phyloP scores from a whole-genome alignment of 1,284 basidiomycete species.

The Microbotryum lychnidis-dioicae region DNA sequence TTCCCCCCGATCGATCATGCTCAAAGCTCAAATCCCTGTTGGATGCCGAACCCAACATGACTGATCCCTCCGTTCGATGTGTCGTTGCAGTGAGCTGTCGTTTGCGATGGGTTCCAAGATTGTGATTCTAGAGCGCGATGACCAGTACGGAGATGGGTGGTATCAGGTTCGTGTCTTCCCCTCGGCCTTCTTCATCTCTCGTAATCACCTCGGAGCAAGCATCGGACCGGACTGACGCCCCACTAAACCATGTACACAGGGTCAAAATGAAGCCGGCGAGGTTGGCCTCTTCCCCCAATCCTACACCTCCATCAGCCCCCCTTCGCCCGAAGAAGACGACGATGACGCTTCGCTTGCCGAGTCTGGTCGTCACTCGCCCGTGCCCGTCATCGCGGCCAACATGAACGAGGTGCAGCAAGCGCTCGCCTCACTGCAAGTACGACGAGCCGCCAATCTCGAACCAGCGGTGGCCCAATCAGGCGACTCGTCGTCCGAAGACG shows the following conservation, averaged over 20 bases:
- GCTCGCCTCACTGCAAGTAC: neutral
- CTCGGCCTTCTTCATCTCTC: neutral
- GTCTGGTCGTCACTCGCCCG: neutral
- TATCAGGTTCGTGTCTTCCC: constrained; percentile 68
- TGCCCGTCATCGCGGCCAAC: neutral
- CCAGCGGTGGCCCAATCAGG: neutral
- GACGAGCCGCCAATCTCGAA: neutral
- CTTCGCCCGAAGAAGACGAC: constrained; percentile 25
- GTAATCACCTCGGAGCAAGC: too few species aligned
- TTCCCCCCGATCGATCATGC: too few species aligned
- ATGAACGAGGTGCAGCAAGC: constrained; percentile 3
- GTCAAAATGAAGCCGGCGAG: constrained; percentile 71
- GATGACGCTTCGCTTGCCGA: neutral
- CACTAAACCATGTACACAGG: constrained; percentile 46
- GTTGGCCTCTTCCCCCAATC: constrained; percentile 83
- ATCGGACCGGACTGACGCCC: too few species aligned
- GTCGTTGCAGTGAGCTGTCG: constrained; percentile 54
- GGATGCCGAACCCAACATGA: too few species aligned
- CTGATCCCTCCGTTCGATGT: constrained; percentile 50
- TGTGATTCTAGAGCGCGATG: constrained; percentile 85
- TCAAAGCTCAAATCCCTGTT: too few species aligned
- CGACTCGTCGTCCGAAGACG: neutral
- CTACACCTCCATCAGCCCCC: constrained; percentile 62
- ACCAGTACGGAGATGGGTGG: constrained; percentile 94
- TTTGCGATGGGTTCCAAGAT: constrained; percentile 83